phyloP scores from a whole-genome alignment of 192 early-diverging fungal species.

The Obelidium mucronatum region DNA sequence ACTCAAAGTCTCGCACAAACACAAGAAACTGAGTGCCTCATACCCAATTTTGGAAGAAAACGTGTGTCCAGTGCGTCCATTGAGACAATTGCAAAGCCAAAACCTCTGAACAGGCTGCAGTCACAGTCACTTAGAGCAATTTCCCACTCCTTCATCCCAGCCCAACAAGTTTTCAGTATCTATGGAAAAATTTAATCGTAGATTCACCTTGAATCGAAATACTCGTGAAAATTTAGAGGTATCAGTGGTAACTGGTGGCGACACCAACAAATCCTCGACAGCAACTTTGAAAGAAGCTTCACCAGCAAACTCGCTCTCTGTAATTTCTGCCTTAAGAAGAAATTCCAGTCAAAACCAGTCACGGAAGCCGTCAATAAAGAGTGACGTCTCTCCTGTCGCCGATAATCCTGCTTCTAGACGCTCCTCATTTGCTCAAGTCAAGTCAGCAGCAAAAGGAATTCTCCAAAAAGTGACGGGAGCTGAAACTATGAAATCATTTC shows the following conservation, averaged over 20 bases:
- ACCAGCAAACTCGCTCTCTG: background rate
- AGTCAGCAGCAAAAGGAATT: constrained; percentile 27
- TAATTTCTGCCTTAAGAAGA: background rate
- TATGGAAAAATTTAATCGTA: too few species aligned
- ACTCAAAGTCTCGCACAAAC: too few species aligned
- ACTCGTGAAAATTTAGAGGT: too few species aligned
- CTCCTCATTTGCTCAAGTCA: background rate
- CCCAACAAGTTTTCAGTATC: too few species aligned
- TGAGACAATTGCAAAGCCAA: background rate
- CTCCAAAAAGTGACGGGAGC: constrained; percentile 23
- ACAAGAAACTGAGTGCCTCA: background rate
- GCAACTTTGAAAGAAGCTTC: constrained; percentile 4
- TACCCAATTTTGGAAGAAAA: constrained; percentile 1
- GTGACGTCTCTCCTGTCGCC: background rate
- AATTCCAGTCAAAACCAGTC: background rate
- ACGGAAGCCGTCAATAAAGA: background rate
- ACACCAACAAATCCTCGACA: background rate
- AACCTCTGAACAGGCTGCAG: background rate
- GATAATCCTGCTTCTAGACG: background rate
- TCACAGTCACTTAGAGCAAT: constrained; percentile 3
- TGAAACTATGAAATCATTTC: constrained; percentile 12
- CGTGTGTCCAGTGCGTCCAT: background rate
- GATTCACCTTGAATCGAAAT: too few species aligned
- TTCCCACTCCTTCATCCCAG: background rate
- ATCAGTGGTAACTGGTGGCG: too few species aligned